These are phyloP conservation scores for Golubevia sp. DNA, from an alignment of 1,284 basidiomycete species.

Conservation along the genomic window DNA sequence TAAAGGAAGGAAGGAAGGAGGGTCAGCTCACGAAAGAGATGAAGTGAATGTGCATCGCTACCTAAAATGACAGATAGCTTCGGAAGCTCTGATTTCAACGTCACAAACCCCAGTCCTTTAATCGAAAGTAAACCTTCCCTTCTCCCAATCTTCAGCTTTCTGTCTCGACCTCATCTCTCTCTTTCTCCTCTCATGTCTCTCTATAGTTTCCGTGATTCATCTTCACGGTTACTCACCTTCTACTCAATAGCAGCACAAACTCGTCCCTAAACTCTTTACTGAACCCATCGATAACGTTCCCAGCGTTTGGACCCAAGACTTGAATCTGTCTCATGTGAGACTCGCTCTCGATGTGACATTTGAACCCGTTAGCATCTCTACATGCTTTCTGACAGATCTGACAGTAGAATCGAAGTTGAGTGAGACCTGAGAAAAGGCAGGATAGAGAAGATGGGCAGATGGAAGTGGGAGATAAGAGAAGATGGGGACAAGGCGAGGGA, in stretches of 20 bases:
- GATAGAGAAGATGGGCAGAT: too few species aligned
- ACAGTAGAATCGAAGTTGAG: conserved; percentile 60
- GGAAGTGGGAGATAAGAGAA: too few species aligned
- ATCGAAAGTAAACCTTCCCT: too few species aligned
- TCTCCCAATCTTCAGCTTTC: too few species aligned
- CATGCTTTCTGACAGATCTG: conserved; percentile 57
- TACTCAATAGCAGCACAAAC: conserved; percentile 83
- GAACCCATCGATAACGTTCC: conserved; percentile 86
- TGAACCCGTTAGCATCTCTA: conserved; percentile 57
- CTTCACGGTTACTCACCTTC: conserved; percentile 67
- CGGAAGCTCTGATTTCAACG: too few species aligned
- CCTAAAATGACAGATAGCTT: too few species aligned
- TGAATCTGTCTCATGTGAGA: conserved; percentile 93
- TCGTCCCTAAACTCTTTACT: conserved; percentile 87
- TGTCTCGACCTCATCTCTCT: too few species aligned
- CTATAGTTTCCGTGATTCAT: too few species aligned
- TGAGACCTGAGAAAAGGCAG: conserved; percentile 21
- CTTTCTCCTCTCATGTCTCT: too few species aligned
- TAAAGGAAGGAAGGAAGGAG: background rate
- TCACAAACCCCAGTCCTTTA: too few species aligned
- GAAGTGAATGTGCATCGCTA: too few species aligned
- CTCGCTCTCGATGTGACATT: conserved; percentile 76
- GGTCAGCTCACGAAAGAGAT: background rate
- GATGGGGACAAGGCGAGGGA: background rate
- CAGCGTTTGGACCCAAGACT: conserved; percentile 88